Evolutionary conservation across 208 protist genomes (phyloP), one percentile per base, ranked within the genome.

Genomic region (Wallacemonas sp.): DNA sequence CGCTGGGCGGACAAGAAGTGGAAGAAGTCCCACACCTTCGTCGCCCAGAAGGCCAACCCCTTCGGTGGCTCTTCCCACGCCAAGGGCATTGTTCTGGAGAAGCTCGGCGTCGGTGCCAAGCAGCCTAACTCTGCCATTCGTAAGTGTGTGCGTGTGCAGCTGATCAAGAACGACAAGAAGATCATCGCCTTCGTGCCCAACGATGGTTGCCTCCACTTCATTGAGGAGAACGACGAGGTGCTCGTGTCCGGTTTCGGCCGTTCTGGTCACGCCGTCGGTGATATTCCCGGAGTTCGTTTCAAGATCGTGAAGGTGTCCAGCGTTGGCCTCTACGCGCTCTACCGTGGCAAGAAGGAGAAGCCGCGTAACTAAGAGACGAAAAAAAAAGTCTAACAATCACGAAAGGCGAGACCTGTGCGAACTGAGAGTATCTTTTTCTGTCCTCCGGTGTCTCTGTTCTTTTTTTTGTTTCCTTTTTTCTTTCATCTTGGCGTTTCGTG

Each of bases 151-250:
- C 96, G 98, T 86, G 98, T 99, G 45, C 98, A 99, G 90, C 93
- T 99, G 27, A 99, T 99, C 86, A 99, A 99, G 93, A 99, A 99
- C 93, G 97, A 96, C 75, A 99, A 99, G 94, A 99, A 98, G 76
- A 98, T 99, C 75, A 93, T 98, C 42, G 98, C 98, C 54, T 99
- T 99, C 91, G 98, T 99, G 24, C 98, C 98, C 64, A 75, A 86
- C 31, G 98, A 99, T 77, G 98, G 98, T 98, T 98, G 90, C 74
- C 82, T 99, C 19, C 97, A 98, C 87, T 99, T 98, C 74, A 88
- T 99, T 60, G 97, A 99, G 74, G 98, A 99, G 82, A 99, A 99
- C 80, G 94, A 98, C 78, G 93, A 99, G 80, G 98, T 99, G 31
- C 87, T 99, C 31, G 88, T 99, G 49, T 93, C 98, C 69, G 98